Evolutionary conservation across 2,329 filamentous ascomycete genomes (phyloP).

Genomic region (Onygena corvina): DNA sequence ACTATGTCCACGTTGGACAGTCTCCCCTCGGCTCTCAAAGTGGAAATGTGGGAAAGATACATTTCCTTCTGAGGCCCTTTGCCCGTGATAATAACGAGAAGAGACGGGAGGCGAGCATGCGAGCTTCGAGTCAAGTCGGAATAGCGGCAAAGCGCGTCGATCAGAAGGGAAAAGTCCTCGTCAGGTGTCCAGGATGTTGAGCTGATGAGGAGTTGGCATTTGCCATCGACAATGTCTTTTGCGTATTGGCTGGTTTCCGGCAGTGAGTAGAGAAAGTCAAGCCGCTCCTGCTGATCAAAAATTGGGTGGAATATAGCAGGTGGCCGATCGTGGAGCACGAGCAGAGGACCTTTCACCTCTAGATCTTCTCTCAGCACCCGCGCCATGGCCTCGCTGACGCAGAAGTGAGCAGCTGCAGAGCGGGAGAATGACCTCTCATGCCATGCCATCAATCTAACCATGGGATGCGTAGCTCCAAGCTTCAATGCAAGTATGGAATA

Average conservation of each 20-base stretch:
- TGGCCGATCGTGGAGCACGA: conserved; percentile 76
- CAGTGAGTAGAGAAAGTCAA: conserved; percentile 52
- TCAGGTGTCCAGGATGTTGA: conserved; percentile 96
- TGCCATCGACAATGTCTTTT: conserved; percentile 45
- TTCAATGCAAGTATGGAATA: conserved; percentile 76
- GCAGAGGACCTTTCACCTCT: conserved; percentile 50
- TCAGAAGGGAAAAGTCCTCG: conserved; percentile 81
- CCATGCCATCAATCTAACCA: conserved; percentile 63
- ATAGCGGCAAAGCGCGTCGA: conserved; percentile 69
- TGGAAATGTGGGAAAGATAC: conserved; percentile 56
- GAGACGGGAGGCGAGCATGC: conserved; percentile 43
- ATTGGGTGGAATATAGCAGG: conserved; percentile 66
- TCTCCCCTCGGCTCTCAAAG: conserved; percentile 49
- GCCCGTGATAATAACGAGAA: conserved; percentile 88
- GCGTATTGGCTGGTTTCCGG: conserved; percentile 52
- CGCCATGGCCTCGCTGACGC: conserved; percentile 83
- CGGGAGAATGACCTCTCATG: conserved; percentile 67
- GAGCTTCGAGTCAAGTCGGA: conserved; percentile 42
- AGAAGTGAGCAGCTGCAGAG: conserved; percentile 61
- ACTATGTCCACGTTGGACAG: conserved; percentile 59
- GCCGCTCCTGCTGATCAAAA: conserved; percentile 40
- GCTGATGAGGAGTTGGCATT: conserved; percentile 64
- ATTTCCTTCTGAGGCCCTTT: conserved; percentile 73
- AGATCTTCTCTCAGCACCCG: conserved; percentile 58
- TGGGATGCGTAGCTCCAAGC: conserved; percentile 51